Percentiles rank a stretch among this genome's conserved stretches.
Evolutionary conservation across 2,329 filamentous ascomycete genomes (phyloP).

Genomic region (Mycosphaerelloides madeirae): DNA sequence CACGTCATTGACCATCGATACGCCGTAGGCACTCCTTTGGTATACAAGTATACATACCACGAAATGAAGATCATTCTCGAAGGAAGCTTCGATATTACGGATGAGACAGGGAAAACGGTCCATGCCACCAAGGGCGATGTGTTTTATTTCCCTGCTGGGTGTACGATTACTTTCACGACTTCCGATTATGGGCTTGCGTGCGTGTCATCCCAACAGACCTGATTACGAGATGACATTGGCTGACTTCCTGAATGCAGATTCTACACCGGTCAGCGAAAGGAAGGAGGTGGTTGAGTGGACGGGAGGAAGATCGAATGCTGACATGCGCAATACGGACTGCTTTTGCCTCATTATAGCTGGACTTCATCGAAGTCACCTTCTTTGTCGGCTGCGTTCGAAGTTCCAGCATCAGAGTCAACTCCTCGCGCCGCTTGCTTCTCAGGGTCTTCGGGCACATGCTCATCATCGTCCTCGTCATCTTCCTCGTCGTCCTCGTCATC

Average conservation of each 20-base stretch:
- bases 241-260: too few relatives aligned
- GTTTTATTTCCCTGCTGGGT: too few relatives aligned
- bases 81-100: constrained; percentile 60
- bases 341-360: constrained; percentile 9
- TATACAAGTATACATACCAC: constrained; percentile 66
- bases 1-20: not conserved
- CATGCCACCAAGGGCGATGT: constrained; percentile 55
- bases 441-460: constrained; percentile 24
- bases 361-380: constrained; percentile 29
- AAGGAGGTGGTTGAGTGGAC: not conserved
- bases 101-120: constrained; percentile 58
- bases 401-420: constrained; percentile 4
- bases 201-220: too few relatives aligned
- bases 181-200: too few relatives aligned
- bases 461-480: constrained; percentile 22
- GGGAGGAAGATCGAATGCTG: not conserved
- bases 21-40: constrained; percentile 51
- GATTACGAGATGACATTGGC: too few relatives aligned
- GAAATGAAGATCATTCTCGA: constrained; percentile 72
- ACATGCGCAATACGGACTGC: not conserved
- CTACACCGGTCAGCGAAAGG: too few relatives aligned
- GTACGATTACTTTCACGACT: too few relatives aligned
- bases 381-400: constrained; percentile 18
- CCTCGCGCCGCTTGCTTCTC: constrained; percentile 16
- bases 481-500: constrained; percentile 17